Evolutionary conservation across 2,329 filamentous ascomycete genomes (phyloP).

Genomic region (Mycocentrospora acerina): DNA sequence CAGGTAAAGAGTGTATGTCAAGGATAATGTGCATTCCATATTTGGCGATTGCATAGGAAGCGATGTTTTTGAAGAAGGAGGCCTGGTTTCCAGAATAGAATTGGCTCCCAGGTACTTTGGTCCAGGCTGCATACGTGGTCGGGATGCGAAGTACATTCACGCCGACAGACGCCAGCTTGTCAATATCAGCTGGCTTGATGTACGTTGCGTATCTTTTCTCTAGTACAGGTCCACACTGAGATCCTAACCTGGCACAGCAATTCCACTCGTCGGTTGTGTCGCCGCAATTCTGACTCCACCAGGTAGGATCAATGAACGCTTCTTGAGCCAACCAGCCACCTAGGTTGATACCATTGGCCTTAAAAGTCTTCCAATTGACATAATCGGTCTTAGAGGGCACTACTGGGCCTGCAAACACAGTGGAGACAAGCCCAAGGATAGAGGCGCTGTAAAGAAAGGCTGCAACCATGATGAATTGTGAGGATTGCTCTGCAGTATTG

Average conservation of each 20-base stretch:
- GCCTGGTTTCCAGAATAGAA: conserved; percentile 39
- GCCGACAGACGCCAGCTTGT: conserved; percentile 33
- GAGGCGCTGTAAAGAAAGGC: not conserved
- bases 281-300: conserved; percentile 24
- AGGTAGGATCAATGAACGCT: conserved; percentile 25
- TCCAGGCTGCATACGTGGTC: conserved; percentile 42
- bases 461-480: too few species aligned
- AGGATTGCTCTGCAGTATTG: too few species aligned
- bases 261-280: conserved; percentile 39
- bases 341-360: conserved; percentile 27
- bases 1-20: conserved; percentile 36
- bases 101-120: conserved; percentile 35
- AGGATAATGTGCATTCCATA: conserved; percentile 42
- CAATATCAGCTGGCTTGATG: conserved; percentile 34
- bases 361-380: conserved; percentile 18
- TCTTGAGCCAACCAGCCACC: conserved; percentile 41
- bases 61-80: conserved; percentile 30
- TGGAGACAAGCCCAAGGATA: conserved; percentile 36
- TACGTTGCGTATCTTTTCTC: conserved; percentile 34
- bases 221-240: conserved; percentile 29
- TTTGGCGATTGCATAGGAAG: conserved; percentile 39
- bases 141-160: conserved; percentile 41
- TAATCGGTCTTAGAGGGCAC: conserved; percentile 2
- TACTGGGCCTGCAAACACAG: not conserved
- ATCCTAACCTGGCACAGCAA: conserved; percentile 33